Conservation (phyloP, 495 filamentous ascomycete genomes). For the Penicillium atrosanguineum region DNA sequence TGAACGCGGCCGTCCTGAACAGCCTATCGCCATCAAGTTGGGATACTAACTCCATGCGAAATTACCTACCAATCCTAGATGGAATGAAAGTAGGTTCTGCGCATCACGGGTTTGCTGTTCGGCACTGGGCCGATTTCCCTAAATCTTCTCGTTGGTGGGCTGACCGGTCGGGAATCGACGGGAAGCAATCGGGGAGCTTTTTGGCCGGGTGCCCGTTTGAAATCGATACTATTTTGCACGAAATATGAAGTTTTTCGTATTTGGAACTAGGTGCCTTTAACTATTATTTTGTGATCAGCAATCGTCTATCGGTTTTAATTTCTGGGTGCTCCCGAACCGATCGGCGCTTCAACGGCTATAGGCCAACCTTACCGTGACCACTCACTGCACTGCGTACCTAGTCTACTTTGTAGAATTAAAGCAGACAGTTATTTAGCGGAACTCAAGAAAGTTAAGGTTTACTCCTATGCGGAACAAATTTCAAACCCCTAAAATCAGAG, state of each 20-base stretch:
- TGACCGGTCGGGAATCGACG: conserved; percentile 6
- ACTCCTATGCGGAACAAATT: too few species aligned
- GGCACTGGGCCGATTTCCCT: conserved; percentile 1
- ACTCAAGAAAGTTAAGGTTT: too few species aligned
- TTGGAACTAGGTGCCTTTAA: background rate
- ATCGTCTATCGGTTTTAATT: background rate
- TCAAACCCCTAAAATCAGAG: background rate
- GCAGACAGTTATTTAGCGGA: too few species aligned
- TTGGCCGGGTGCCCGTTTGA: background rate
- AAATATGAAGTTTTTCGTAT: background rate
- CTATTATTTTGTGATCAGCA: background rate
- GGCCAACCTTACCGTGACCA: conserved; percentile 3
- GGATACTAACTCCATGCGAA: background rate
- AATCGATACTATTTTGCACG: background rate
- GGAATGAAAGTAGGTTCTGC: background rate
- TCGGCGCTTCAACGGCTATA: conserved; percentile 8
- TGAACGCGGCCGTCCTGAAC: too few species aligned
- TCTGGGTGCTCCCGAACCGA: background rate
- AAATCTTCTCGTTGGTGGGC: conserved; percentile 12
- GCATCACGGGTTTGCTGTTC: background rate
- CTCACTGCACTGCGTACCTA: background rate
- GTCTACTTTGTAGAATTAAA: too few species aligned
- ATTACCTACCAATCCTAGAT: background rate
- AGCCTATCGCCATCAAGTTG: too few species aligned
- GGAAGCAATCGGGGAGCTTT: background rate